phyloP scores from a whole-genome alignment of 331 rosid genomes.

The Malus hybrid region DNA sequence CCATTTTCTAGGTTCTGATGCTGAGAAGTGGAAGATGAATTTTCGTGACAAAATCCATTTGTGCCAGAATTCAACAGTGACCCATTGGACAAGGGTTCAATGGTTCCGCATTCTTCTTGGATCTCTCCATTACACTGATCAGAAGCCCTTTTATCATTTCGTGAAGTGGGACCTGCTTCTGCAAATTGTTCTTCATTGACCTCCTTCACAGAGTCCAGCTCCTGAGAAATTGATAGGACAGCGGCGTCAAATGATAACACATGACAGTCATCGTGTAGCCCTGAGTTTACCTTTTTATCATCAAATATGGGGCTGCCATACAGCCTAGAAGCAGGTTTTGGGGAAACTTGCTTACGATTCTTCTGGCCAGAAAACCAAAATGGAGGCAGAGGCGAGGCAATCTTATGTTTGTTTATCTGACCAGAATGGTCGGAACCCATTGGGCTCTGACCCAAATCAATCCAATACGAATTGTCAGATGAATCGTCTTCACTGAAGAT shows the following conservation, averaged over 20 bases:
- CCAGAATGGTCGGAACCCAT: conserved; percentile 61
- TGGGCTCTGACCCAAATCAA: conserved; percentile 97
- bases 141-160: conserved; percentile 29
- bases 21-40: conserved; percentile 34
- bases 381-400: conserved; percentile 73
- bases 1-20: conserved; percentile 54
- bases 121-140: conserved; percentile 39
- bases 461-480: conserved; percentile 83
- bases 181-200: conserved; percentile 54
- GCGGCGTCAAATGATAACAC: conserved; percentile 88
- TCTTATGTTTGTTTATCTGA: conserved; percentile 51
- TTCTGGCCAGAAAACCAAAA: conserved; percentile 56
- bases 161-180: conserved; percentile 29
- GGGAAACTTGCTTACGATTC: conserved; percentile 54
- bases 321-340: conserved; percentile 52
- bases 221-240: conserved; percentile 75
- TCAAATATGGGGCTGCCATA: conserved; percentile 72
- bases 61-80: conserved; percentile 14
- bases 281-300: conserved; percentile 38
- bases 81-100: conserved; percentile 19
- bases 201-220: conserved; percentile 67
- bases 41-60: conserved; percentile 30
- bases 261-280: conserved; percentile 39
- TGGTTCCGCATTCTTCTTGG: conserved; percentile 43
- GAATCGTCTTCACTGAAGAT: conserved; percentile 96